Evolutionary conservation across 345 rosid genomes (phyloP).

Genomic region (Nasturtium officinale): DNA sequence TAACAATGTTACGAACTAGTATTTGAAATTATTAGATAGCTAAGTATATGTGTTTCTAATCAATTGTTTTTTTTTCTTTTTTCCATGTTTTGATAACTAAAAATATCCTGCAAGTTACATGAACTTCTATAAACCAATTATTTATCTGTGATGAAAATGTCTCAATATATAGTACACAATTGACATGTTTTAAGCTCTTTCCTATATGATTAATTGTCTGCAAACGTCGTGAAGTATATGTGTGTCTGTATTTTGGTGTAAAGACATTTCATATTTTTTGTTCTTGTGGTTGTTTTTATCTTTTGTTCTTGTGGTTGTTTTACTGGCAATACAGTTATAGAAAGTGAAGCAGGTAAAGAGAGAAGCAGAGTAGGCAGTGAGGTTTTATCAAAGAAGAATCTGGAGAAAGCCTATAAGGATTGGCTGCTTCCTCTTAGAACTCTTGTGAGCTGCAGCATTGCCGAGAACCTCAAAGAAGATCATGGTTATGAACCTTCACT

Average conservation of each 20-base stretch:
- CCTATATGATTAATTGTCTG: background rate
- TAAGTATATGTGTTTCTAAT: background rate
- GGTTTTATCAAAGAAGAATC: conserved; percentile 55
- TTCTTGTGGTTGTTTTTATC: too few relatives aligned
- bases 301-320: background rate
- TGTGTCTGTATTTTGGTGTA: background rate
- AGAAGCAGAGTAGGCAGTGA: conserved; percentile 52
- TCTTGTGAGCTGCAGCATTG: conserved; percentile 51
- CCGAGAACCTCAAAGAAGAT: conserved; percentile 52
- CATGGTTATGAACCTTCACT: conserved; percentile 38
- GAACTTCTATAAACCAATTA: too few relatives aligned
- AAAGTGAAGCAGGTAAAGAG: conserved; percentile 46
- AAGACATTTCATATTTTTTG: too few relatives aligned
- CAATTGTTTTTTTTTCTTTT: too few relatives aligned
- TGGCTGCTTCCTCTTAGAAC: conserved; percentile 88
- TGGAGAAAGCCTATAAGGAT: conserved; percentile 63
- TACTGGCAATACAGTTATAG: conserved; percentile 4
- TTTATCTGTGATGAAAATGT: background rate
- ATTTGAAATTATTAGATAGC: background rate
- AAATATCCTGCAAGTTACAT: background rate
- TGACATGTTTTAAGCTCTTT: background rate
- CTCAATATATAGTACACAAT: background rate
- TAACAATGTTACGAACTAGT: background rate
- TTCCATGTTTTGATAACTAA: background rate
- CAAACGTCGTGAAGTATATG: background rate